A percentile compares a stretch with the other conserved stretches of the same genome.
Evolutionary conservation across 1,284 basidiomycete genomes (phyloP).

Genomic region (Cryptococcus neoformans): DNA sequence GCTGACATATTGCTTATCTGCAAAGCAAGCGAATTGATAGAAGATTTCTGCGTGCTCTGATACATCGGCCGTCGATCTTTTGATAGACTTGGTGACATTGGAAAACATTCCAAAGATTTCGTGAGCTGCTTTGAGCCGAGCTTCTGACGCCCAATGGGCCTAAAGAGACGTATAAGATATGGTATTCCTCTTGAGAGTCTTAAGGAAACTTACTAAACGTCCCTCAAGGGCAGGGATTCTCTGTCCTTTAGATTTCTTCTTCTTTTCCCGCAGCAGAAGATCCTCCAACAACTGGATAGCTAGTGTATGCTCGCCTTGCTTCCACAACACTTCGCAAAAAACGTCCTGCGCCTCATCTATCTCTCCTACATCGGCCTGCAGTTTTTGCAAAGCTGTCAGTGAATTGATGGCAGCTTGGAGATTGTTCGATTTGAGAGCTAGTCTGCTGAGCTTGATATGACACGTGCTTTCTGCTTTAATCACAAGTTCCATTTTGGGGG

Average conservation of each 20-base stretch:
- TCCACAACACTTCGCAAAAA: slow-evolving; percentile 87
- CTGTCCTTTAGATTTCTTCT: slow-evolving; percentile 6
- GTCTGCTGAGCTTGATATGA: slow-evolving; percentile 68
- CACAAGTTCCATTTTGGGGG: slow-evolving; percentile 51
- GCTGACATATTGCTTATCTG: slow-evolving; percentile 77
- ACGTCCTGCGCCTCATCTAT: slow-evolving; percentile 57
- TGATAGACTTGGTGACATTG: slow-evolving; percentile 14
- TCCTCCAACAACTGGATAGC: slow-evolving; percentile 68
- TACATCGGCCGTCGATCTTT: slow-evolving; percentile 1
- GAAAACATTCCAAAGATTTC: slow-evolving; percentile 72
- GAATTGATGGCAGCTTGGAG: slow-evolving; percentile 84
- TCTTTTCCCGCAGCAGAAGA: slow-evolving; percentile 47
- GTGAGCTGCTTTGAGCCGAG: slow-evolving; percentile 76
- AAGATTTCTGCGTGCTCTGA: slow-evolving; percentile 63
- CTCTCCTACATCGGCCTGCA: slow-evolving; percentile 47
- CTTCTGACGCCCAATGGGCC: slow-evolving; percentile 87
- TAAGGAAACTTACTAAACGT: slow-evolving; percentile 55
- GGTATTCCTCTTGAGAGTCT: neutral
- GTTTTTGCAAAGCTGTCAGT: slow-evolving; percentile 66
- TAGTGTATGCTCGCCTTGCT: slow-evolving; percentile 74
- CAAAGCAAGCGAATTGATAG: slow-evolving; percentile 81
- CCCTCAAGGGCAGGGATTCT: slow-evolving; percentile 41
- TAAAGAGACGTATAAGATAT: slow-evolving; percentile 35
- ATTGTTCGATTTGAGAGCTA: slow-evolving; percentile 67
- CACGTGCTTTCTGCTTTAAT: slow-evolving; percentile 65